phyloP scores from a whole-genome alignment of 257 asterid genomes.

The Jaltomata sinuosa region DNA sequence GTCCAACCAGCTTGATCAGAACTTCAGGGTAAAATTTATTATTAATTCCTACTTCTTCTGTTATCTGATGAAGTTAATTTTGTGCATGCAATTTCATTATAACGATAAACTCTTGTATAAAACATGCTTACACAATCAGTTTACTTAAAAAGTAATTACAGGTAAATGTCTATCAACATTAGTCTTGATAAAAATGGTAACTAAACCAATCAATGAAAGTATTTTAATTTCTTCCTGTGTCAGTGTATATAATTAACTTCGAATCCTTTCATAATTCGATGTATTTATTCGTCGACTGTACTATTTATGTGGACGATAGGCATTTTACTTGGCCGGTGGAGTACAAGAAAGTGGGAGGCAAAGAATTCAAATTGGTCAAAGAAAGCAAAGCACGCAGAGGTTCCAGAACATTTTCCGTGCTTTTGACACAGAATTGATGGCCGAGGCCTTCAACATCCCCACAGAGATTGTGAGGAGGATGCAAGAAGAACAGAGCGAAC shows the following conservation, averaged over 20 bases:
- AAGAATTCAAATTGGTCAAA: not conserved
- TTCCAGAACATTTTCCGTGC: constrained; percentile 41
- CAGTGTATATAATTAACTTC: not conserved
- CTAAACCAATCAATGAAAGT: not conserved
- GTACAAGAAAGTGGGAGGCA: constrained; percentile 10
- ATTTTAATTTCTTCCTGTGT: not conserved
- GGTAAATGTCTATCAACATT: not conserved
- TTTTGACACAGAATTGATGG: constrained; percentile 35
- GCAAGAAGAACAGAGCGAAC: constrained; percentile 23
- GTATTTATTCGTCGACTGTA: not conserved
- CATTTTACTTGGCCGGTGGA: constrained; percentile 61
- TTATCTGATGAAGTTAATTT: not conserved
- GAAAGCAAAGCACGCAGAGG: not conserved
- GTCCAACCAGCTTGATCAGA: constrained; percentile 69
- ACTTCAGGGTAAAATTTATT: constrained; percentile 32
- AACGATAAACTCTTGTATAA: not conserved
- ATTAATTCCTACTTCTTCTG: not conserved
- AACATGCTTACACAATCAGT: not conserved
- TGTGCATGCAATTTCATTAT: constrained; percentile 1
- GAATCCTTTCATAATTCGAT: not conserved
- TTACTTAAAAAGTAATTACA: not conserved
- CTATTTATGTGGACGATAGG: constrained; percentile 1
- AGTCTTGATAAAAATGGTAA: not conserved
- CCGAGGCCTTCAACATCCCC: constrained; percentile 50
- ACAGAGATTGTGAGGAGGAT: constrained; percentile 24